phyloP scores from a whole-genome alignment of 345 rosid species.

The Arabidopsis suecica region DNA sequence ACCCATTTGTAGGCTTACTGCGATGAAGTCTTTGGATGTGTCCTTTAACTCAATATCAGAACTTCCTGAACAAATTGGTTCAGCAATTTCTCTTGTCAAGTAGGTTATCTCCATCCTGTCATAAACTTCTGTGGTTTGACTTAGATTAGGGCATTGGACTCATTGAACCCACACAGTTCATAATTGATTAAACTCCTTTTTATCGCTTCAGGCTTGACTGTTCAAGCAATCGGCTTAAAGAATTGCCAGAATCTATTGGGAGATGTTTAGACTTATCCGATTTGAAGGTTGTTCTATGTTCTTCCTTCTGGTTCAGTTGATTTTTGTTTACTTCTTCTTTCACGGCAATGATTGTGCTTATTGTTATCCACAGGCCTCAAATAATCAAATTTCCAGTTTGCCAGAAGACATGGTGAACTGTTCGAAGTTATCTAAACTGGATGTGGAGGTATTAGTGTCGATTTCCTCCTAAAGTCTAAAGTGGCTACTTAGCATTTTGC shows the following conservation, averaged over 20 bases:
- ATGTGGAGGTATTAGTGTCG: slow-evolving; percentile 68
- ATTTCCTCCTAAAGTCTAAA: background rate
- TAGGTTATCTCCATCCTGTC: slow-evolving; percentile 46
- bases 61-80: slow-evolving; percentile 86
- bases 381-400: slow-evolving; percentile 65
- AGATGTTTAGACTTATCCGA: slow-evolving; percentile 78
- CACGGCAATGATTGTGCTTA: slow-evolving; percentile 32
- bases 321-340: background rate
- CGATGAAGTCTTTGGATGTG: slow-evolving; percentile 83
- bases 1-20: slow-evolving; percentile 61
- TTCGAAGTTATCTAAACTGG: slow-evolving; percentile 71
- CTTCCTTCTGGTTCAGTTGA: slow-evolving; percentile 33
- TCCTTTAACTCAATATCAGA: slow-evolving; percentile 65
- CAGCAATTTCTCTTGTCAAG: slow-evolving; percentile 85
- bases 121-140: background rate
- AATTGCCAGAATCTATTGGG: slow-evolving; percentile 79
- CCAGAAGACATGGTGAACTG: slow-evolving; percentile 79
- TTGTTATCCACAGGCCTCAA: slow-evolving; percentile 65
- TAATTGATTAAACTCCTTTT: slow-evolving; percentile 33
- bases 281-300: slow-evolving; percentile 66
- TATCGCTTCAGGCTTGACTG: slow-evolving; percentile 74
- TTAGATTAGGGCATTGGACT: slow-evolving; percentile 13
- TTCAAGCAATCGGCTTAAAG: slow-evolving; percentile 76
- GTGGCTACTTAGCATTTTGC: slow-evolving; percentile 3
- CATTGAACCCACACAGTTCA: slow-evolving; percentile 13